Conservation (phyloP, 495 filamentous ascomycete species). For the Talaromyces nanjingensis region DNA sequence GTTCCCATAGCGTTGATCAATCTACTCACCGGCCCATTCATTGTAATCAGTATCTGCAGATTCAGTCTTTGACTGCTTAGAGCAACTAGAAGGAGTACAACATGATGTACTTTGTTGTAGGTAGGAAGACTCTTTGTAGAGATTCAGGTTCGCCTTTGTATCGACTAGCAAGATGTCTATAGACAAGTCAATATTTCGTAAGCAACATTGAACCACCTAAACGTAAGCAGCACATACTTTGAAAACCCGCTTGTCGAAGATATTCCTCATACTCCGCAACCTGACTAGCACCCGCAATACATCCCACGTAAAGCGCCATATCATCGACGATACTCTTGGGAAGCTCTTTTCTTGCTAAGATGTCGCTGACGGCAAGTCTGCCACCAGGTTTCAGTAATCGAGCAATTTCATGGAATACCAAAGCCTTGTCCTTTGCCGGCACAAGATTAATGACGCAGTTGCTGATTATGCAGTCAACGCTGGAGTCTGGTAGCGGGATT, state of each 20-base stretch:
- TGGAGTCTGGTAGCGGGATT: conserved; percentile 35
- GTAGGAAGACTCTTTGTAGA: conserved; percentile 36
- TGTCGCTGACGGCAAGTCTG: conserved; percentile 58
- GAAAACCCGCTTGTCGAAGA: conserved; percentile 47
- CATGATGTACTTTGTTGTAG: conserved; percentile 6
- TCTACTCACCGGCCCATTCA: conserved; percentile 19
- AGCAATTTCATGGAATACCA: conserved; percentile 54
- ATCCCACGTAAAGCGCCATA: conserved; percentile 52
- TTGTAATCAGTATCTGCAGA: conserved; percentile 14
- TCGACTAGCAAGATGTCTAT: conserved; percentile 48
- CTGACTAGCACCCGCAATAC: conserved; percentile 51
- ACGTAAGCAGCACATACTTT: conserved; percentile 25
- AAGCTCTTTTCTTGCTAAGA: conserved; percentile 47
- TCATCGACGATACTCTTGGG: conserved; percentile 39
- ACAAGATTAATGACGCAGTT: conserved; percentile 66
- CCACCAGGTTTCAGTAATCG: conserved; percentile 56
- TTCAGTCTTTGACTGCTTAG: conserved; percentile 5
- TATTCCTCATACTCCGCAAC: conserved; percentile 49
- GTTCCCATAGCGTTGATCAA: background rate
- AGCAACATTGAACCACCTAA: too few relatives aligned
- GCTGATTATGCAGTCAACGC: conserved; percentile 53
- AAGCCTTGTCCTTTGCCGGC: conserved; percentile 45
- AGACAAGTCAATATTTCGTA: background rate
- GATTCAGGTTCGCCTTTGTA: conserved; percentile 47
- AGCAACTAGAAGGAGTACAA: background rate